Evolutionary conservation across 1,284 basidiomycete genomes (phyloP), one percentile per base, ranked within the genome.

Genomic region (Tranzscheliella williamsii): DNA sequence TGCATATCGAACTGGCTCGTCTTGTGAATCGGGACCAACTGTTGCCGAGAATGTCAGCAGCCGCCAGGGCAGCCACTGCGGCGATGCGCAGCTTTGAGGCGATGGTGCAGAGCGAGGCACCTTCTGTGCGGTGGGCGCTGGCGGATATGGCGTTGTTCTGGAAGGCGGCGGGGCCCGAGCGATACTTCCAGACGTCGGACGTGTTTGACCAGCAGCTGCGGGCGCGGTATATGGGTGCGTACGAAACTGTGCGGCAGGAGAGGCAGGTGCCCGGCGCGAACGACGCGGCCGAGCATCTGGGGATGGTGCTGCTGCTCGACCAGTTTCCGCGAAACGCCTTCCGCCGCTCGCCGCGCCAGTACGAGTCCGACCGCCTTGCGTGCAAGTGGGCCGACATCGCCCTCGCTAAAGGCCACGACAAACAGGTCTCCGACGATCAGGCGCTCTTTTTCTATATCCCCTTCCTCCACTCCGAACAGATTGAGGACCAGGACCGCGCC

Each of bases 281-380:
- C 26, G 30, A 21, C 2, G 39, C 47, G 9, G 38, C 50, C 3
- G 38, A 61, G 32, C 47, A 61, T 30, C 51, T 61, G 3, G 57
- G 57, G 4, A 61, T 61, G 57, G 29, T 61, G 13, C 45, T 61
- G 9, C 31, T 58, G 24, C 51, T 61, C 24, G 57, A 61, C 21
- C 57, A 61, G 37, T 54, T 42, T 15, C 57, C 57, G 4, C 22
- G 56, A 11, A 60, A 60, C 27, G 46, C 51, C 16, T 61, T 61
- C 15, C 50, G 57, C 21, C 38, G 42, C 4, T 42, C 41, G 2
- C 22, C 50, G 1, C 44, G 53, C 15, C 57, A 61, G 27, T 61
- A 54, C 12, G 38, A 54, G 16, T 44, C 41, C 3, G 57, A 61
- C 13, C 15, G 18, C 5, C 39, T 61, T 2, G 57, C 38, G 3